These are phyloP conservation scores for Aspergillus ibericus DNA, from an alignment of 2,329 filamentous ascomycete species.

Conservation along the genomic window DNA sequence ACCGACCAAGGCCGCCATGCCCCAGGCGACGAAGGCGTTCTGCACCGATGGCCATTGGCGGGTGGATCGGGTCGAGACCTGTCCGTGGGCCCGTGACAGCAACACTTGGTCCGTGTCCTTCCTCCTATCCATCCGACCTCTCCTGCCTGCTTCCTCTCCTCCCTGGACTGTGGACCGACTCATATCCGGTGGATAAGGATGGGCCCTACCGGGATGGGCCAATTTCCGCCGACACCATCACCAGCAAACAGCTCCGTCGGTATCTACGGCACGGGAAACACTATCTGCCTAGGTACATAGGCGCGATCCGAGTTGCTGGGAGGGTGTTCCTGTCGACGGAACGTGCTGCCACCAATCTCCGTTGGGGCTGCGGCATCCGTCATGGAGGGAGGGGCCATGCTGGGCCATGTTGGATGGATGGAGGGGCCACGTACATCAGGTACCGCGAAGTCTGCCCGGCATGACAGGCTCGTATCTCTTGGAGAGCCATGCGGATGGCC, in stretches of 20 bases:
- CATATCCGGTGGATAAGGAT: background rate
- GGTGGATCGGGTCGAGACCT: conserved; percentile 12
- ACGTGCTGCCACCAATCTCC: conserved; percentile 6
- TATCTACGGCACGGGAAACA: background rate
- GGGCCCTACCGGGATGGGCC: too few species aligned
- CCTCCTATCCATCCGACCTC: background rate
- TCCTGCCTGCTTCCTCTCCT: background rate
- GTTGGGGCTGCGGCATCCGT: background rate
- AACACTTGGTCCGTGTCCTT: conserved; percentile 19
- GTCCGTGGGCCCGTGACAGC: conserved; percentile 10
- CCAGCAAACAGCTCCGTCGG: background rate
- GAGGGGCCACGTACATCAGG: background rate
- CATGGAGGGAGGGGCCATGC: too few species aligned
- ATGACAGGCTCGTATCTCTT: background rate
- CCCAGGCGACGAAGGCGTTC: background rate
- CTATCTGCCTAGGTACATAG: background rate
- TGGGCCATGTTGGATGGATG: too few species aligned
- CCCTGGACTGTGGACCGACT: background rate
- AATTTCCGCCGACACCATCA: too few species aligned
- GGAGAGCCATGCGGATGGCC: background rate
- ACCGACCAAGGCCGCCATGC: background rate
- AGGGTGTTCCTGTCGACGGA: background rate
- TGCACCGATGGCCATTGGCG: conserved; percentile 9
- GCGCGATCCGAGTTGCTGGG: background rate
- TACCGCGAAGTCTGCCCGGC: background rate